Percentiles rank a stretch among this genome's conserved stretches.
Conservation (phyloP, 768 basidiomycete species). For the Pulveroboletus sp. region DNA sequence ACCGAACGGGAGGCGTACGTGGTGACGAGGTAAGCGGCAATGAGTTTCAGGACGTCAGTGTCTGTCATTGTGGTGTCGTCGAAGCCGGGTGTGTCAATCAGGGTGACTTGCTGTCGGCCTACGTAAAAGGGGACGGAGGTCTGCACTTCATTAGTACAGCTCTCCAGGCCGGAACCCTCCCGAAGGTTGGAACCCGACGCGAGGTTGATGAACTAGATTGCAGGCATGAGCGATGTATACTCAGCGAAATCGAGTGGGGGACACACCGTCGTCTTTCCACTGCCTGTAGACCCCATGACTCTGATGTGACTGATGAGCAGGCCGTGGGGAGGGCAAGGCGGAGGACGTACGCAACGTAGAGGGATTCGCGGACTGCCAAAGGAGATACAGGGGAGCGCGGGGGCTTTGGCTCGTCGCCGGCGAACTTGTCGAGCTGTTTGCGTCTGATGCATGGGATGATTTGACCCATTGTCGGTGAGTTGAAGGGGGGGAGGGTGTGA, state of each 20-base stretch:
- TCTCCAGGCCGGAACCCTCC: constrained; percentile 34
- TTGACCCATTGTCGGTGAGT: constrained; percentile 28
- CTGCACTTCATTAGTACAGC: constrained; percentile 35
- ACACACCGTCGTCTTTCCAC: constrained; percentile 34
- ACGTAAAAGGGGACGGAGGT: constrained; percentile 24
- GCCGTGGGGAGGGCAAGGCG: not conserved
- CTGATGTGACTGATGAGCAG: constrained; percentile 29
- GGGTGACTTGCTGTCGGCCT: constrained; percentile 36
- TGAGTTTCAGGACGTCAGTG: constrained; percentile 48
- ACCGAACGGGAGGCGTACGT: constrained; percentile 21
- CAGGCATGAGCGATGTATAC: constrained; percentile 1
- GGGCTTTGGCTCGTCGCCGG: constrained; percentile 25
- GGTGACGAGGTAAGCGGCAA: constrained; percentile 37
- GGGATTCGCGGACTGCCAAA: constrained; percentile 21
- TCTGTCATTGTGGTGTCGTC: constrained; percentile 52
- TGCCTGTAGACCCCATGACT: constrained; percentile 34
- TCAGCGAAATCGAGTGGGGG: not conserved
- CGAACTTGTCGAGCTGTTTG: constrained; percentile 25
- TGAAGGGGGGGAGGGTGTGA: constrained; percentile 10
- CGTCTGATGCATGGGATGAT: constrained; percentile 23
- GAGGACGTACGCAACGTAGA: constrained; percentile 27
- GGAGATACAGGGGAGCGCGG: constrained; percentile 10
- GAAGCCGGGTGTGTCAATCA: constrained; percentile 64
- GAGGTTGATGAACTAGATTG: constrained; percentile 35
- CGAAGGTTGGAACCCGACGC: constrained; percentile 32